These are phyloP conservation scores for Geosmithia putterillii DNA, from an alignment of 2,329 filamentous ascomycete genomes.

Conservation along the genomic window DNA sequence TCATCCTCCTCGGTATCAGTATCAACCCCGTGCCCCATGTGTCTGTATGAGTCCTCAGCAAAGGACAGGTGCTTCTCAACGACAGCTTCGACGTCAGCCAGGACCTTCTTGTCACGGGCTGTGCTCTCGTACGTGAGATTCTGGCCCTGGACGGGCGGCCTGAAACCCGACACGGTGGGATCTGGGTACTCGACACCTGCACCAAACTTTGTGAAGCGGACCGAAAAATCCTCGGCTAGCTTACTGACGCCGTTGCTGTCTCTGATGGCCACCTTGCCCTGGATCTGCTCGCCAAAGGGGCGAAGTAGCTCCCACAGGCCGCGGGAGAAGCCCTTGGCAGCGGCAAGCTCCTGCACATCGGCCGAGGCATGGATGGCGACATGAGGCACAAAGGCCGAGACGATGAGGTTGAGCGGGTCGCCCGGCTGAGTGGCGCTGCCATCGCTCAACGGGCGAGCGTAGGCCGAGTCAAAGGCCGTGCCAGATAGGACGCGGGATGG, in stretches of 20 bases:
- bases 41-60: conserved; percentile 48
- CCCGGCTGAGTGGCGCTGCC: conserved; percentile 28
- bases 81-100: conserved; percentile 65
- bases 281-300: conserved; percentile 80
- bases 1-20: conserved; percentile 34
- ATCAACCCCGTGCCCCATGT: conserved; percentile 24
- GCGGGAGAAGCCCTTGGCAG: conserved; percentile 70
- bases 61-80: conserved; percentile 69
- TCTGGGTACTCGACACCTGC: conserved; percentile 41
- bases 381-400: conserved; percentile 79
- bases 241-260: conserved; percentile 80
- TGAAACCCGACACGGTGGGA: conserved; percentile 13
- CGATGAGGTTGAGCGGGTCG: conserved; percentile 54
- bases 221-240: conserved; percentile 77
- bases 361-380: conserved; percentile 77
- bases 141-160: conserved; percentile 22
- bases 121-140: conserved; percentile 13
- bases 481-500: conserved; percentile 43
- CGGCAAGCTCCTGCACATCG: conserved; percentile 71
- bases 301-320: conserved; percentile 78
- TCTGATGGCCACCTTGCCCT: conserved; percentile 78
- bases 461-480: conserved; percentile 41
- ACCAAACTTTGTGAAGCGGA: conserved; percentile 70
- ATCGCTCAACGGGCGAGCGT: conserved; percentile 30
- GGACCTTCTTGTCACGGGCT: conserved; percentile 15